A percentile compares a stretch with the other conserved stretches of the same genome.
Evolutionary conservation across 1,284 basidiomycete genomes (phyloP).

Genomic region (Malassezia brasiliensis): DNA sequence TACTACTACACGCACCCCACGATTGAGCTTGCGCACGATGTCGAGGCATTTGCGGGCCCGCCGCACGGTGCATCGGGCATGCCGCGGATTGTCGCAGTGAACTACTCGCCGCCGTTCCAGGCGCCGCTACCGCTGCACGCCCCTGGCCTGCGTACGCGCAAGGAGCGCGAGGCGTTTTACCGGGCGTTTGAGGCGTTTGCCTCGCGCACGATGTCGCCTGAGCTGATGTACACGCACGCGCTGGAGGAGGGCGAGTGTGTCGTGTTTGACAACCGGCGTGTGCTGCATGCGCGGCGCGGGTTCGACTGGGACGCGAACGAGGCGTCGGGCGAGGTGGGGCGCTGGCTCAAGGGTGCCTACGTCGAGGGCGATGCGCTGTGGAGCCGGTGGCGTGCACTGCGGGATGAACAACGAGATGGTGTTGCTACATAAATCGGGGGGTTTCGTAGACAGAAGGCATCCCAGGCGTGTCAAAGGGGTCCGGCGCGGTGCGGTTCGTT

Average conservation of each 20-base stretch:
- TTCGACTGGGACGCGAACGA: slow-evolving; percentile 56
- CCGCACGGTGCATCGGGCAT: slow-evolving; percentile 19
- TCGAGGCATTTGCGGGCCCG: slow-evolving; percentile 25
- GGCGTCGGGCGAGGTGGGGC: slow-evolving; percentile 29
- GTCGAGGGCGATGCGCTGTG: slow-evolving; percentile 67
- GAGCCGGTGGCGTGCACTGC: slow-evolving; percentile 51
- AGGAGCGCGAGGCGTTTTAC: slow-evolving; percentile 28
- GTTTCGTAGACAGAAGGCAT: background rate
- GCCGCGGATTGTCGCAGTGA: slow-evolving; percentile 54
- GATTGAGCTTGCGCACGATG: slow-evolving; percentile 57
- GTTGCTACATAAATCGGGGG: background rate
- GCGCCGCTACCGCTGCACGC: slow-evolving; percentile 54
- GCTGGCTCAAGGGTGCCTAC: slow-evolving; percentile 67
- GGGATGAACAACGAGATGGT: background rate
- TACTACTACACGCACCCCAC: slow-evolving; percentile 70
- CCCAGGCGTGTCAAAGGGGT: background rate
- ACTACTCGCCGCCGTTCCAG: slow-evolving; percentile 94
- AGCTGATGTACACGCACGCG: slow-evolving; percentile 59
- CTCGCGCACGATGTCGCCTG: slow-evolving; percentile 55
- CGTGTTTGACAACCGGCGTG: slow-evolving; percentile 84
- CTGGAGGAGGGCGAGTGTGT: slow-evolving; percentile 76
- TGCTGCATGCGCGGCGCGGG: slow-evolving; percentile 74
- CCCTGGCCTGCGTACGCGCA: slow-evolving; percentile 12
- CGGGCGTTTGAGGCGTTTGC: slow-evolving; percentile 61
- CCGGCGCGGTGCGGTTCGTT: background rate